Conservation (phyloP, 768 basidiomycete genomes). For the Kondoa subrosea region DNA sequence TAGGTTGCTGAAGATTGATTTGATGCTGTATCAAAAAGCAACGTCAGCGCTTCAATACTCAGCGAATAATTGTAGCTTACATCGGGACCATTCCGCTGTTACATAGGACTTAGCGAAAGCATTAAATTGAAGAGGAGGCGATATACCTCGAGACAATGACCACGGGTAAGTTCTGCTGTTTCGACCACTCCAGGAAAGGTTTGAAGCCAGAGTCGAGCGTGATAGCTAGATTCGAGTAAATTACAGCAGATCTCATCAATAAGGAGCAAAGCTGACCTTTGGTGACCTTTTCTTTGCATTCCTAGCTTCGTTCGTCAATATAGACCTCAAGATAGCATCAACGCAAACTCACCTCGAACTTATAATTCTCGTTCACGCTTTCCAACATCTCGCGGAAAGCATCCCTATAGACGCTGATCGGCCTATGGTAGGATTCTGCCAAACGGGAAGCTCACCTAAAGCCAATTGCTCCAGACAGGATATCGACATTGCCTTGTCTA, state of each 20-base stretch:
- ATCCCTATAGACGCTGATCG: conserved; percentile 51
- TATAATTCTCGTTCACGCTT: conserved; percentile 50
- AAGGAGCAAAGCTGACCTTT: conserved; percentile 40
- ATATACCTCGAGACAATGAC: conserved; percentile 60
- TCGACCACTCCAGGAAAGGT: conserved; percentile 71
- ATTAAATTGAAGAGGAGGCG: neutral
- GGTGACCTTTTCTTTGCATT: conserved; percentile 59
- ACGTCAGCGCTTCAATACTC: conserved; percentile 41
- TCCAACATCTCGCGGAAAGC: conserved; percentile 71
- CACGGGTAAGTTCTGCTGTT: conserved; percentile 59
- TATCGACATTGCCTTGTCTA: conserved; percentile 53
- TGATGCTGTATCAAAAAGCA: conserved; percentile 86
- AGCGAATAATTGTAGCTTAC: neutral
- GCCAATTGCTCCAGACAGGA: conserved; percentile 47
- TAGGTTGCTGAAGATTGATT: conserved; percentile 69
- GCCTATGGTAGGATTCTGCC: neutral
- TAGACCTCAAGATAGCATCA: no score
- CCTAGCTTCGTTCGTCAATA: no score
- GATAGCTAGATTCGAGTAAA: conserved; percentile 48
- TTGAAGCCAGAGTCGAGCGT: conserved; percentile 75
- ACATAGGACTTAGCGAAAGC: neutral
- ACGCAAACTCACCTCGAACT: no score
- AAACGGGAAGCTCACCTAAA: conserved; percentile 42
- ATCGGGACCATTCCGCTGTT: conserved; percentile 15
- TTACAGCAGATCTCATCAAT: neutral